Conservation (phyloP, 768 basidiomycete species). For the Pulveroboletus sp. region DNA sequence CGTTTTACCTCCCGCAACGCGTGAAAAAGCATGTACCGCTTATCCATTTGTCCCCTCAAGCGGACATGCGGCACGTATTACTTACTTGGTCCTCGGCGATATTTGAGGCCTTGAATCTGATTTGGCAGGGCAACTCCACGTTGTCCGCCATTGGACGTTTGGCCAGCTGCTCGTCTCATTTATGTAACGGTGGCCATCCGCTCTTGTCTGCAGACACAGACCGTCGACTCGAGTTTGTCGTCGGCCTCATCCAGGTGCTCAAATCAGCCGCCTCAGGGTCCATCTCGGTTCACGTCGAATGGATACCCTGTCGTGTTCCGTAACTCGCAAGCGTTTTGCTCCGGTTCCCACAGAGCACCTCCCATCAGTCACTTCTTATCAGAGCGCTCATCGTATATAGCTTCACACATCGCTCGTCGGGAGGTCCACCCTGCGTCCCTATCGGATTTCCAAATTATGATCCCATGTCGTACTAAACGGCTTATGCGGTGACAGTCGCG, state of each 20-base stretch:
- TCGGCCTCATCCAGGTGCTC: neutral
- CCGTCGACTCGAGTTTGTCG: too few relatives aligned
- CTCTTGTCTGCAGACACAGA: neutral
- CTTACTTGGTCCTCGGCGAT: slow-evolving; percentile 16
- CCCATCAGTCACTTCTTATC: slow-evolving; percentile 54
- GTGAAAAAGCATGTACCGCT: slow-evolving; percentile 50
- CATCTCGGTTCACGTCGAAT: neutral
- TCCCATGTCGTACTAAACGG: slow-evolving; percentile 11
- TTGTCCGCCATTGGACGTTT: slow-evolving; percentile 79
- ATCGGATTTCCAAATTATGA: slow-evolving; percentile 27
- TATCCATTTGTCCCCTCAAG: slow-evolving; percentile 41
- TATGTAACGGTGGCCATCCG: slow-evolving; percentile 37
- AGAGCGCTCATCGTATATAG: slow-evolving; percentile 35
- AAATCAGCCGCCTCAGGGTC: too few relatives aligned
- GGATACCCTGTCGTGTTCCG: slow-evolving; percentile 7
- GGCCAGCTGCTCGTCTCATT: too few relatives aligned
- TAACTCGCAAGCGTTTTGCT: slow-evolving; percentile 9
- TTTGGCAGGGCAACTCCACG: slow-evolving; percentile 50
- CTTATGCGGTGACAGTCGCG: slow-evolving; percentile 19
- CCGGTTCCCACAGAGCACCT: slow-evolving; percentile 31
- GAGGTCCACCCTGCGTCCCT: slow-evolving; percentile 25
- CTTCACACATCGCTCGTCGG: slow-evolving; percentile 29
- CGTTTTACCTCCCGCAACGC: slow-evolving; percentile 41
- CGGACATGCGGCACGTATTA: slow-evolving; percentile 31
- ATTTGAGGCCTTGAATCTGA: slow-evolving; percentile 37